Conservation (phyloP, 257 asterid species). For the Henckelia pumila region DNA sequence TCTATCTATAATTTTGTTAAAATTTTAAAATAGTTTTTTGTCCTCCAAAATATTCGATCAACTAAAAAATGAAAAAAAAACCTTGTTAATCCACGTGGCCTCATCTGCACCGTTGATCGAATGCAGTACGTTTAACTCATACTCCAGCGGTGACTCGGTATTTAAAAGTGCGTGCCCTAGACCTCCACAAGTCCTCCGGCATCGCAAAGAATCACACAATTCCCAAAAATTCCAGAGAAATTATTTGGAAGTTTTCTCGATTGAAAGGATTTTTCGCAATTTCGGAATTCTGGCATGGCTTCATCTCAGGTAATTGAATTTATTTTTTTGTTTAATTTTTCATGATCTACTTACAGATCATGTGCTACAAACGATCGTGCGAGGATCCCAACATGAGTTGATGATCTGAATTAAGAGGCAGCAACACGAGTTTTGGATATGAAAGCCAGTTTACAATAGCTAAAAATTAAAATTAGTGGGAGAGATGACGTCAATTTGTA, state of each 20-base stretch:
- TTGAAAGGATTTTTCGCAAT: not conserved
- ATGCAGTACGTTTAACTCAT: too few relatives aligned
- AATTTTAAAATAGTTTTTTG: not conserved
- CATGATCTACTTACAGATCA: not conserved
- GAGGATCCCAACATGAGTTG: not conserved
- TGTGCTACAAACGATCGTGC: not conserved
- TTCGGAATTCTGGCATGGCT: not conserved
- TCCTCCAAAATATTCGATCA: not conserved
- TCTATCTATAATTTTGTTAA: not conserved
- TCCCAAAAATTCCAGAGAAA: not conserved
- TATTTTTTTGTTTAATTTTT: not conserved
- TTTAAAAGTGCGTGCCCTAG: not conserved
- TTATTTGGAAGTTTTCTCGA: not conserved
- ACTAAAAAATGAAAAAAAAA: not conserved
- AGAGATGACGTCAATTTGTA: not conserved
- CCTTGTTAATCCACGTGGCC: not conserved
- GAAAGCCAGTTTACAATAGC: not conserved
- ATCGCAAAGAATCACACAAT: not conserved
- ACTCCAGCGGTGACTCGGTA: too few relatives aligned
- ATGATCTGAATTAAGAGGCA: not conserved
- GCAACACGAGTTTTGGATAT: not conserved
- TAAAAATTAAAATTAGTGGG: not conserved
- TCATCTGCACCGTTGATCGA: not conserved
- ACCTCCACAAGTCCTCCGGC: not conserved
- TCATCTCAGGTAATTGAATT: not conserved